These are phyloP conservation scores for Candolleomyces eurysporus DNA, from an alignment of 768 basidiomycete species.

Conservation along the genomic window DNA sequence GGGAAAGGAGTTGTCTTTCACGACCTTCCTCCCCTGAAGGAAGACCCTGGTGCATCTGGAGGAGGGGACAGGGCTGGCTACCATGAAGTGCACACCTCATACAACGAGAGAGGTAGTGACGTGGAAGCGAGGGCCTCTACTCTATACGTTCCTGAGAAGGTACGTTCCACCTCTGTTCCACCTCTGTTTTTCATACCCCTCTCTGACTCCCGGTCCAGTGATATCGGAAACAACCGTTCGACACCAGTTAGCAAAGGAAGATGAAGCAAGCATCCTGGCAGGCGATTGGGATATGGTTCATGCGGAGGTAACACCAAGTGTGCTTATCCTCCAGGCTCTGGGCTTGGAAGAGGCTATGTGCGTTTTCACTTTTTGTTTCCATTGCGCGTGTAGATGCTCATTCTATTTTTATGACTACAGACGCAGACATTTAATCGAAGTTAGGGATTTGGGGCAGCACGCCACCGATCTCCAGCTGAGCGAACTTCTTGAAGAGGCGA, in stretches of 20 bases:
- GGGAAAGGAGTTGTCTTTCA: too few relatives aligned
- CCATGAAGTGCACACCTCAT: too few relatives aligned
- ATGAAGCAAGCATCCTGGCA: conserved; percentile 10
- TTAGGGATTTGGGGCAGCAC: background rate
- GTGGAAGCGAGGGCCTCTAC: too few relatives aligned
- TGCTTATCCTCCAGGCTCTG: conserved; percentile 25
- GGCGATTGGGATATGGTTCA: conserved; percentile 9
- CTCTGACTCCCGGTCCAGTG: too few relatives aligned
- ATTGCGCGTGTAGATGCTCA: conserved; percentile 26
- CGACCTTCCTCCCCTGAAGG: too few relatives aligned
- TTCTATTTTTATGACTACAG: background rate
- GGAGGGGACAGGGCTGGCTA: too few relatives aligned
- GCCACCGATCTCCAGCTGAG: background rate
- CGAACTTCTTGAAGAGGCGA: background rate
- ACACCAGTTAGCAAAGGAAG: conserved; percentile 21
- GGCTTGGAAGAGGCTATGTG: conserved; percentile 34
- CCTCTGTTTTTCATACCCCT: too few relatives aligned
- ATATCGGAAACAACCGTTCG: conserved; percentile 16
- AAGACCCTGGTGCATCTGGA: too few relatives aligned
- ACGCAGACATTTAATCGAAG: background rate
- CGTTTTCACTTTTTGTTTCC: conserved; percentile 9
- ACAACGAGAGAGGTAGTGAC: too few relatives aligned
- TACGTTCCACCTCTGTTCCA: too few relatives aligned
- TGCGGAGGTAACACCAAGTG: conserved; percentile 17
- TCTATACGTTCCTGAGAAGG: too few relatives aligned